Percentiles rank a stretch among this genome's conserved stretches.
Evolutionary conservation across 306 rosid species (phyloP).

Genomic region (Vigna mungo): DNA sequence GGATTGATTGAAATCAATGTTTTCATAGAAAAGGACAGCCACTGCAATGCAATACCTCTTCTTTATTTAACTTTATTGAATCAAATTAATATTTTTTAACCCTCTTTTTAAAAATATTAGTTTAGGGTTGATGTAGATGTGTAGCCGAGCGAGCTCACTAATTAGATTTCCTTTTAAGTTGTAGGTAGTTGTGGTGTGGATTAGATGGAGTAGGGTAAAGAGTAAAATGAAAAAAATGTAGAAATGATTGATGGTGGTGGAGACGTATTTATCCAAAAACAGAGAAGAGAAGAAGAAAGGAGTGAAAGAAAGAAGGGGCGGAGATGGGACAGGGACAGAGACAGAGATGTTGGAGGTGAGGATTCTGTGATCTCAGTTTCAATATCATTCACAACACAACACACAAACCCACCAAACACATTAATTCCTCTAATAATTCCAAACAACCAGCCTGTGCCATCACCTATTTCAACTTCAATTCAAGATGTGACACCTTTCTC

Average conservation of each 20-base stretch:
- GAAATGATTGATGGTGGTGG: not conserved
- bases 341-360: not conserved
- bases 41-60: too few relatives aligned
- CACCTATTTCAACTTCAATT: not conserved
- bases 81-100: too few relatives aligned
- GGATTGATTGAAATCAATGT: not conserved
- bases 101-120: too few relatives aligned
- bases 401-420: slow-evolving; percentile 39
- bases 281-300: not conserved
- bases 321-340: slow-evolving; percentile 27
- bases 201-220: not conserved
- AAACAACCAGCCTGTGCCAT: slow-evolving; percentile 42
- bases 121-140: too few relatives aligned
- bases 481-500: slow-evolving; percentile 34
- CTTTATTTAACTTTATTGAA: too few relatives aligned
- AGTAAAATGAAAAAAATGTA: not conserved
- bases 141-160: too few relatives aligned
- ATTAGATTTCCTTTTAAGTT: not conserved
- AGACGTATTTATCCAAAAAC: not conserved
- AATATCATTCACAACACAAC: slow-evolving; percentile 15
- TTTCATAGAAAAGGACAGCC: too few relatives aligned
- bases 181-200: not conserved
- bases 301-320: not conserved
- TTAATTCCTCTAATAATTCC: slow-evolving; percentile 45
- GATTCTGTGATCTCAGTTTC: slow-evolving; percentile 44